Percentiles rank a stretch among this genome's conserved stretches.
Conservation (phyloP, 441 rosid genomes). For the Rhodomyrtus psidioides region DNA sequence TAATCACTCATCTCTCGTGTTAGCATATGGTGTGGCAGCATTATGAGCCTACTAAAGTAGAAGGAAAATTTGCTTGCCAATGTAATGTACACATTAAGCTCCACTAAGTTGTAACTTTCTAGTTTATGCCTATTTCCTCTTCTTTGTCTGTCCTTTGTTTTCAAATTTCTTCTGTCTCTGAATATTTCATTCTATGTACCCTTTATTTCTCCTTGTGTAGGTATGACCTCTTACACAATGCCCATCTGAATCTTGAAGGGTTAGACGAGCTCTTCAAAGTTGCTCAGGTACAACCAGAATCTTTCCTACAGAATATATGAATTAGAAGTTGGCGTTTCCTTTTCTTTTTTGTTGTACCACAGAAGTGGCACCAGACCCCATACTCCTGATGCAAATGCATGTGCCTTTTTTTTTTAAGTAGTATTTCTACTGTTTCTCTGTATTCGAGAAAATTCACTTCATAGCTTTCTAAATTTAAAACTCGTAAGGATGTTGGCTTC, state of each 20-base stretch:
- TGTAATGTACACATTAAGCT: neutral
- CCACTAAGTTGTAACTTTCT: neutral
- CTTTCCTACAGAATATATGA: neutral
- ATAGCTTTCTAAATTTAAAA: neutral
- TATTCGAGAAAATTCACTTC: neutral
- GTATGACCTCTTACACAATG: constrained; percentile 97
- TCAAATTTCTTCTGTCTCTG: neutral
- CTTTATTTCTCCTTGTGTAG: constrained; percentile 24
- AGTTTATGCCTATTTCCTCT: neutral
- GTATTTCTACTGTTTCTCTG: neutral
- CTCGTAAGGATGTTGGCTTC: neutral
- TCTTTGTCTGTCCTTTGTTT: neutral
- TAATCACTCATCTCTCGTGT: neutral
- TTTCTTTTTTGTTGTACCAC: neutral
- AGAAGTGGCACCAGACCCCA: neutral
- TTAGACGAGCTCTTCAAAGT: constrained; percentile 93
- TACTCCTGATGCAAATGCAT: neutral
- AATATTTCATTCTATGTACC: neutral
- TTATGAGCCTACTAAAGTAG: neutral
- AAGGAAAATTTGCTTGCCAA: neutral
- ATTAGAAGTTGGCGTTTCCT: neutral
- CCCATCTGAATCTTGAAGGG: constrained; percentile 92
- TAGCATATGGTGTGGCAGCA: neutral
- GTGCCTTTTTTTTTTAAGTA: neutral
- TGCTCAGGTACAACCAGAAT: constrained; percentile 66